Percentiles rank a stretch among this genome's conserved stretches.
These are phyloP conservation scores for Huntiella omanensis DNA, from an alignment of 2,329 filamentous ascomycete genomes.

Conservation along the genomic window DNA sequence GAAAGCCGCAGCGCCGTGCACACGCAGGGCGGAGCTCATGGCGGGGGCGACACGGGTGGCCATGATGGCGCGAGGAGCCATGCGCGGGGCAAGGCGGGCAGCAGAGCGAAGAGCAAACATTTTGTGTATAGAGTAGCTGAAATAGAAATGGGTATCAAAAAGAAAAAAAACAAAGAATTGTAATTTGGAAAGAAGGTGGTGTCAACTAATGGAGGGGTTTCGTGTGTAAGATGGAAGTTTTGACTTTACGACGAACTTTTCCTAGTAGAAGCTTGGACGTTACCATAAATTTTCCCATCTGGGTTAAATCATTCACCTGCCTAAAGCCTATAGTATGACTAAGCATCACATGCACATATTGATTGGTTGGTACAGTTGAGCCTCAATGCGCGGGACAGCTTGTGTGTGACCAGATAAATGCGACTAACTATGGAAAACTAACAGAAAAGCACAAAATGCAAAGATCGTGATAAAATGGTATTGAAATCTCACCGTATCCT, in stretches of 20 bases:
- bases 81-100: constrained; percentile 48
- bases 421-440: not conserved
- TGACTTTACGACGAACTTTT: too few species aligned
- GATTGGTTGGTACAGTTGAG: too few species aligned
- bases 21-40: constrained; percentile 21
- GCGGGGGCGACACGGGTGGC: constrained; percentile 5
- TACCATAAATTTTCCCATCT: too few species aligned
- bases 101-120: constrained; percentile 55
- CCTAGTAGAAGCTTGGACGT: too few species aligned
- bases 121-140: constrained; percentile 4
- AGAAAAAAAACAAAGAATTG: too few species aligned
- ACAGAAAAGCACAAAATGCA: not conserved
- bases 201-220: not conserved
- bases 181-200: not conserved
- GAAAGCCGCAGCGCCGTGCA: constrained; percentile 20
- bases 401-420: not conserved
- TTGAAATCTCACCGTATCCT: too few species aligned
- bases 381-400: too few species aligned
- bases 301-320: too few species aligned
- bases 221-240: too few species aligned
- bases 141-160: not conserved
- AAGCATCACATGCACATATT: too few species aligned
- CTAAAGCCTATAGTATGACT: too few species aligned
- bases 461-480: too few species aligned
- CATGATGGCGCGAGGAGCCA: constrained; percentile 19